Base-by-base conservation (phyloP, 257 asterid species). In the Nicotiana undulata region DNA sequence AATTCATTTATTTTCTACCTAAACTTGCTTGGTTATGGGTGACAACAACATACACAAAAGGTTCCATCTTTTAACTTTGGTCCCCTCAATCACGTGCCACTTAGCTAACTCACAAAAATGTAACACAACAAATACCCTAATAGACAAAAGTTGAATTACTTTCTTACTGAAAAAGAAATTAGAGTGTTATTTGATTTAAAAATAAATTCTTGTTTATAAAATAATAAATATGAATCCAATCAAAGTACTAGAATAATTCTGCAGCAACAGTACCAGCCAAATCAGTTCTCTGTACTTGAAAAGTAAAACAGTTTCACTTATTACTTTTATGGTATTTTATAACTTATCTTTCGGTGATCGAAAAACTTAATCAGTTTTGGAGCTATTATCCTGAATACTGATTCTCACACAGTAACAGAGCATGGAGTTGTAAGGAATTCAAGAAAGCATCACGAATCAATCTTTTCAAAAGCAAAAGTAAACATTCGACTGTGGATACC, bases 1-100 rank as follows among this genome's bases (percentile, higher is more conserved):
- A 68, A 86, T 66, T 58, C 84, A 82, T 79, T 88, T 11, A 85
- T 82, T 83, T 68, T 87, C 77, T 84, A 86, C 85, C 88, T 59
- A 85, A 79, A 66, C 89, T 85, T 88, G 91, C 87, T 83, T 85
- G 87, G 84, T 80, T 85, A 79, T 63, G 84, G 90, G 93, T 81
- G 90, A 87, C 93, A 90, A 79, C 8, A 85, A 80, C 89, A 79
- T 59, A 83, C 75, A 81, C 79, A 82, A 74, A 74, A 49, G 79
- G 63, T 49, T 80, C 75, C 74, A 16, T 32, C 68, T 81, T 68
- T 74, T 70, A 70, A 61, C 75, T 83, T 83, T 81, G 88, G 85
- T 26, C 85, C 88, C 89, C 80, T 63, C 81, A 70, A 26, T 87
- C 93, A 89, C 91, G 95, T 88, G 97, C 87, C 75, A 55, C 46